These are phyloP conservation scores for Trichoderma sp. DNA, from an alignment of 2,329 filamentous ascomycete genomes.

Conservation along the genomic window DNA sequence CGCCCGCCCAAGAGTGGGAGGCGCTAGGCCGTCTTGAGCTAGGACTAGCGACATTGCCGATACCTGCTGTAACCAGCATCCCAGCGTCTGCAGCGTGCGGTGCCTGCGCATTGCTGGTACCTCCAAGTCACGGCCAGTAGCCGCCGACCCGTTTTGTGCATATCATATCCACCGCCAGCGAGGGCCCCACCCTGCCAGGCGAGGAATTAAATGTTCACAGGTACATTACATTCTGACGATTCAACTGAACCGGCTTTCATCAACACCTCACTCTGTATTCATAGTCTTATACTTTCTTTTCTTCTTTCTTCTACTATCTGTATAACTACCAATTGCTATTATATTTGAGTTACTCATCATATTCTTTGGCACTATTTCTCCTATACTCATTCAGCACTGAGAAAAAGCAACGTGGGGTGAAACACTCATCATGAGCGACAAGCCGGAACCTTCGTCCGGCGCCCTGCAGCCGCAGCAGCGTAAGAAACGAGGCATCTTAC, in stretches of 20 bases:
- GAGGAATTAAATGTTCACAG: constrained; percentile 8
- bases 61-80: not conserved
- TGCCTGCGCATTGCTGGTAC: not conserved
- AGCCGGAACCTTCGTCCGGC: not conserved
- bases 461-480: constrained; percentile 22
- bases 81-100: not conserved
- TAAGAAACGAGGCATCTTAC: constrained; percentile 37
- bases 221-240: not conserved
- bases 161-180: not conserved
- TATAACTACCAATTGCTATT: not conserved
- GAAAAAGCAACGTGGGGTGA: not conserved
- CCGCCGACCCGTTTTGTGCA: constrained; percentile 20
- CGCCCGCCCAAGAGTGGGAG: constrained; percentile 40
- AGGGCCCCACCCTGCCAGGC: constrained; percentile 1
- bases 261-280: not conserved
- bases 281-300: not conserved
- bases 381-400: not conserved
- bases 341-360: not conserved
- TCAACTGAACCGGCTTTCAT: not conserved
- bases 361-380: not conserved
- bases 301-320: not conserved
- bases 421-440: constrained; percentile 3
- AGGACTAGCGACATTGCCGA: constrained; percentile 11
- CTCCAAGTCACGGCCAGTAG: not conserved
- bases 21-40: constrained; percentile 34